Conservation (phyloP, 106 monocot species). For the Dioscorea zingiberensis region DNA sequence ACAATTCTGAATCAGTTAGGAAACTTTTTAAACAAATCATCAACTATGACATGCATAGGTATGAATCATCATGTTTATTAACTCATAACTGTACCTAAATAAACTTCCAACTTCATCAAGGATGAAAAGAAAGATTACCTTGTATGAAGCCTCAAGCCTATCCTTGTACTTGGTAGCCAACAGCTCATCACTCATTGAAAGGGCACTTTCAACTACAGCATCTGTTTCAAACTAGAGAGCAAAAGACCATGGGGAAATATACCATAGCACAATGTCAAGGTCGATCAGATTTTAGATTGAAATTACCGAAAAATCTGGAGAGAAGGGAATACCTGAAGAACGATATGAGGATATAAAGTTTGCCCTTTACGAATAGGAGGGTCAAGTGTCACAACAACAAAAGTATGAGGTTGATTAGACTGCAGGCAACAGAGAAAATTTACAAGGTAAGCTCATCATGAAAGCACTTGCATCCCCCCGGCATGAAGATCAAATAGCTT, state of each 20-base stretch:
- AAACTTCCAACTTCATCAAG: too few relatives aligned
- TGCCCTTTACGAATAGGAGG: slow-evolving; percentile 99
- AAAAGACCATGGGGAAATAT: slow-evolving; percentile 5
- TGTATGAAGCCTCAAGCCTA: slow-evolving; percentile 67
- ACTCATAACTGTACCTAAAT: too few relatives aligned
- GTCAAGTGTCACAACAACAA: slow-evolving; percentile 95
- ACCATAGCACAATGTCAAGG: neutral
- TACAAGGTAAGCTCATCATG: neutral
- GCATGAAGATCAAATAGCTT: neutral
- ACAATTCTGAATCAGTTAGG: too few relatives aligned
- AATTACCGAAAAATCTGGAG: neutral
- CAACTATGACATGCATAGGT: too few relatives aligned
- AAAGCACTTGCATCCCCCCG: too few relatives aligned
- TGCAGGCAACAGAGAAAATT: slow-evolving; percentile 28
- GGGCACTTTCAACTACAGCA: slow-evolving; percentile 52
- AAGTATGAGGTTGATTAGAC: slow-evolving; percentile 98
- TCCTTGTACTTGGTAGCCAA: slow-evolving; percentile 85
- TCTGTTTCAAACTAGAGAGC: slow-evolving; percentile 88
- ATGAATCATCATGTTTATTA: too few relatives aligned
- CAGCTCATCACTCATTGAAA: slow-evolving; percentile 68
- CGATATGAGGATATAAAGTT: slow-evolving; percentile 96
- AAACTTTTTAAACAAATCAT: too few relatives aligned
- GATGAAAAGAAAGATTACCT: slow-evolving; percentile 31
- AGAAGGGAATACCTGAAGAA: slow-evolving; percentile 68
- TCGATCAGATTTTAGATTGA: neutral